These are phyloP conservation scores for Rhynchospora tenuis DNA, from an alignment of 176 grass and related monocot species.

Conservation along the genomic window DNA sequence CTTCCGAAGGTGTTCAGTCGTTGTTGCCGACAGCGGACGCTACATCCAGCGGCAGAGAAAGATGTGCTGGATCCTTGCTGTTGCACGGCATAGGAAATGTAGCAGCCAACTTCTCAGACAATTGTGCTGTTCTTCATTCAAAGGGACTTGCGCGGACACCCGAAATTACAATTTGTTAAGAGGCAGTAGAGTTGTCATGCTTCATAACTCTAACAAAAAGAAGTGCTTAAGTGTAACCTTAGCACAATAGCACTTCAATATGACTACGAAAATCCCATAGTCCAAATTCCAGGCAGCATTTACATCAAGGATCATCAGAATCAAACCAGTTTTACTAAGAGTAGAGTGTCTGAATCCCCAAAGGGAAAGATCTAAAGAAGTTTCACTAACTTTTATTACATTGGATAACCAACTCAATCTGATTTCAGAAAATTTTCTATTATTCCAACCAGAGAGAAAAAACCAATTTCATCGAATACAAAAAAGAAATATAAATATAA, in stretches of 20 bases:
- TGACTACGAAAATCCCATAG: background rate
- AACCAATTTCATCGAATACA: conserved; percentile 4
- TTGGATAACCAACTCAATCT: conserved; percentile 10
- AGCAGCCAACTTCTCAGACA: background rate
- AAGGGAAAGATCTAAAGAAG: background rate
- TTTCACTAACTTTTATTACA: background rate
- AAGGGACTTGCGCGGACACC: too few relatives aligned
- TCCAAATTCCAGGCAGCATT: background rate
- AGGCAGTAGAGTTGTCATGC: too few relatives aligned
- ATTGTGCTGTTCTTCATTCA: background rate
- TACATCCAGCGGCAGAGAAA: background rate
- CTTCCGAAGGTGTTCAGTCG: too few relatives aligned
- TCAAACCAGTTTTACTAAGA: too few relatives aligned
- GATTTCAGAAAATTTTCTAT: conserved; percentile 17
- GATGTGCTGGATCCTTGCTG: background rate
- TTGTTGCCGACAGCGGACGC: background rate
- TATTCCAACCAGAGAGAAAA: conserved; percentile 24
- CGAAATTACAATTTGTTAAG: too few relatives aligned
- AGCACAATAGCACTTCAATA: too few relatives aligned
- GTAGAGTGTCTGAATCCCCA: too few relatives aligned
- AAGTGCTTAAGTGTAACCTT: too few relatives aligned
- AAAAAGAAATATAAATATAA: conserved; percentile 5
- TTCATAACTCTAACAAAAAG: too few relatives aligned
- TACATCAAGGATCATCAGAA: background rate
- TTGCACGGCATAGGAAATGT: background rate